Conservation (phyloP, 2,329 filamentous ascomycete species). For the Paradendryphiella salina region DNA sequence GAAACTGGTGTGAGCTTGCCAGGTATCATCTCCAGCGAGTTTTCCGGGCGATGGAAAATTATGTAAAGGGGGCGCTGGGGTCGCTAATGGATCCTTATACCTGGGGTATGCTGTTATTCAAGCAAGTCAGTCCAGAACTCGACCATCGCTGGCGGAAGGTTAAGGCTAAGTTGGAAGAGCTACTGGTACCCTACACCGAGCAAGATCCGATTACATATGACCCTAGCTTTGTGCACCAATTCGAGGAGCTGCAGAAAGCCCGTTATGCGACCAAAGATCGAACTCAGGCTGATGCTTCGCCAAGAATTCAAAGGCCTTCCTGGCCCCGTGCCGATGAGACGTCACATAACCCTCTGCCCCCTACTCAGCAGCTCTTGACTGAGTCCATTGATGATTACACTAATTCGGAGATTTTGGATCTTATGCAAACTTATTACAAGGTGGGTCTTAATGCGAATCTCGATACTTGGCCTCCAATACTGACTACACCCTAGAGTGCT, state of each 20-base stretch:
- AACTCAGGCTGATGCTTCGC: neutral
- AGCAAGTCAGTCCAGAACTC: conserved; percentile 25
- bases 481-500: conserved; percentile 22
- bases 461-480: neutral
- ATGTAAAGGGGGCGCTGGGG: conserved; percentile 19
- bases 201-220: conserved; percentile 31
- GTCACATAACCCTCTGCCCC: neutral
- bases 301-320: neutral
- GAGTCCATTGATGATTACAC: conserved; percentile 31
- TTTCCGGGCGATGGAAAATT: conserved; percentile 23
- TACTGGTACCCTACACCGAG: conserved; percentile 25
- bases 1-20: conserved; percentile 26
- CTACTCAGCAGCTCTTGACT: conserved; percentile 18
- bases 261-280: conserved; percentile 7
- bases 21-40: conserved; percentile 21
- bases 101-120: conserved; percentile 17
- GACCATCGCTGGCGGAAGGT: conserved; percentile 15
- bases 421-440: conserved; percentile 36
- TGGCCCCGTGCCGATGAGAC: neutral
- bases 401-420: conserved; percentile 31
- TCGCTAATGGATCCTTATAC: conserved; percentile 26
- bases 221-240: conserved; percentile 22
- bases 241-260: conserved; percentile 19
- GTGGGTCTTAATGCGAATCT: conserved; percentile 5
- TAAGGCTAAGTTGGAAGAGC: conserved; percentile 28